Evolutionary conservation across 305 asterid genomes (phyloP).

Genomic region (Fraxinus latifolia): DNA sequence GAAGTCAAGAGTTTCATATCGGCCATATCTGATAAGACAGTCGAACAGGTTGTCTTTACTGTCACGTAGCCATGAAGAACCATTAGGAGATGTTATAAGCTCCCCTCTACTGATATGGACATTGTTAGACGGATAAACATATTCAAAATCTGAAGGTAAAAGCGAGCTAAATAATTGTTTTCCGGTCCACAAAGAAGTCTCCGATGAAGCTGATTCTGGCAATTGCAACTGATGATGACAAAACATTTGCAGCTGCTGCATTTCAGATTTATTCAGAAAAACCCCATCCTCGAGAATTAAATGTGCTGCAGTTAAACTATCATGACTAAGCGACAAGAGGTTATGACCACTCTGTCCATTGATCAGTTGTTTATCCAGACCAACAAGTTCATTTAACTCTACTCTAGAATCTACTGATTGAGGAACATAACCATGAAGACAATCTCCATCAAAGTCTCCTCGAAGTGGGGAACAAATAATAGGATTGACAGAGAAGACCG

Average conservation of each 20-base stretch:
- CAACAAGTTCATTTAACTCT: conserved; percentile 81
- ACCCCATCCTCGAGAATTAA: conserved; percentile 68
- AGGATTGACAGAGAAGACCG: conserved; percentile 77
- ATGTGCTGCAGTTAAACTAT: conserved; percentile 86
- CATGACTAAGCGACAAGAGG: conserved; percentile 80
- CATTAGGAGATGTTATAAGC: conserved; percentile 49
- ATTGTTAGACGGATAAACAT: conserved; percentile 40
- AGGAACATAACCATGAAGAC: conserved; percentile 93
- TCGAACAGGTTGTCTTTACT: conserved; percentile 51
- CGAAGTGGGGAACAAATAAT: conserved; percentile 78
- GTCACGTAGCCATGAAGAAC: conserved; percentile 78
- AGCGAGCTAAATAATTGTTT: conserved; percentile 70
- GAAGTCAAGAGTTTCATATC: conserved; percentile 47
- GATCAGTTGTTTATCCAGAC: conserved; percentile 56
- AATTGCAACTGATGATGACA: conserved; percentile 38
- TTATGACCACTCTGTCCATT: conserved; percentile 81
- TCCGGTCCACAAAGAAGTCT: conserved; percentile 69
- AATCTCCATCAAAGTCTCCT: conserved; percentile 98
- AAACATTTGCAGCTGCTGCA: conserved; percentile 93
- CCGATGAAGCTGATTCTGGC: conserved; percentile 42
- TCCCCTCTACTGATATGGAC: conserved; percentile 65
- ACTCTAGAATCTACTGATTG: conserved; percentile 67
- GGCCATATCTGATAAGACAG: conserved; percentile 48
- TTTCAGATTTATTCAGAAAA: conserved; percentile 47
- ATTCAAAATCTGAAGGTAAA: conserved; percentile 64